Base-by-base conservation (phyloP, 495 filamentous ascomycete genomes). In the Aspergillus sclerotiicarbonarius region DNA sequence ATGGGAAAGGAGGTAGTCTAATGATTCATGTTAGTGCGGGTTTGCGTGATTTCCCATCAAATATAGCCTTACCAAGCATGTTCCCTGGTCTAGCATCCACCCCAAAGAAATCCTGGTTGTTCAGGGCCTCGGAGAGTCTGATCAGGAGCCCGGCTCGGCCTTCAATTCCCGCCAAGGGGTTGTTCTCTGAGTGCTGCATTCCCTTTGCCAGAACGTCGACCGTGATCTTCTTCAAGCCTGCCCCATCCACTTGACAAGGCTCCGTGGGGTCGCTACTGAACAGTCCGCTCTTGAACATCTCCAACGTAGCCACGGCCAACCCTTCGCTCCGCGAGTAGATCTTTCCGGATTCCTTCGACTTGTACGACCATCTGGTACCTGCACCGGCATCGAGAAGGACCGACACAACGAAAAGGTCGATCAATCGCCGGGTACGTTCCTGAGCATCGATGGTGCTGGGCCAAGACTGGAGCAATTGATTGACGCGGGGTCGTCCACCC, bases 201-300 rank as follows among this genome's bases (percentile, higher is more conserved):
- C 90, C 94, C 59, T 82, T 85, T 8, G 87, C 81, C 76, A 96
- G 79, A 48, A 82, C 78, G 45, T 91, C 86, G 29, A 88, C 80
- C 5, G 87, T 92, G 49, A 98, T 71, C 49, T 79, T 86, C 66
- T 83, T 86, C 65, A 98, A 73, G 2, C 88, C 95, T 8, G 80
- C 83, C 55, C 87, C 90, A 68, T 98, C 94, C 20, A 98, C 94
- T 71, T 95, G 92, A 63, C 85, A 89, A 37, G 90, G 92, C 70
- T 96, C 87, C 47, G 72, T 81, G 2, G 82, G 79, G 64, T 92
- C 86, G 65, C 92, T 90, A 60, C 90, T 95, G 75, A 98, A 98
- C 45, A 90, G 64, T n/a, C 94, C 94, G 53, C 84, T 80, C 74
- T 94, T 96, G 77, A 98, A 98, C 94, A 98, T 98, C 65, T 98